Conservation (phyloP, 2,329 filamentous ascomycete genomes). For the Cercospora berteroae region DNA sequence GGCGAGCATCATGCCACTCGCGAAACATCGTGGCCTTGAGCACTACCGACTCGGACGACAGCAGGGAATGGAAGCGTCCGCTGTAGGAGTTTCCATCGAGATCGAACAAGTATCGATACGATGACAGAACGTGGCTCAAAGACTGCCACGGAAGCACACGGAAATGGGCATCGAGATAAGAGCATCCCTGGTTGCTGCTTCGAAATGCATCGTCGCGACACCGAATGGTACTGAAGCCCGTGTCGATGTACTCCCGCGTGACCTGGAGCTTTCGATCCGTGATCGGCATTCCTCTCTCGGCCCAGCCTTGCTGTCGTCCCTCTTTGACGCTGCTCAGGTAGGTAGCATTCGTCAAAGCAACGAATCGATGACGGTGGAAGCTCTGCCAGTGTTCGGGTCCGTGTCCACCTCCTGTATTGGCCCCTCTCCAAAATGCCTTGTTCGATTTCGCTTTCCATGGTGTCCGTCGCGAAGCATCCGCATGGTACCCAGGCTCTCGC, state of each 20-base stretch:
- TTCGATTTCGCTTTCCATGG: background rate
- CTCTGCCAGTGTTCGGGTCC: background rate
- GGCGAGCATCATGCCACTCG: slow-evolving; percentile 71
- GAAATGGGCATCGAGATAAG: background rate
- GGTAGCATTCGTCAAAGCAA: background rate
- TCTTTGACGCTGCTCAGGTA: background rate
- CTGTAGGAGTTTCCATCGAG: slow-evolving; percentile 64
- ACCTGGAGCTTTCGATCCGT: background rate
- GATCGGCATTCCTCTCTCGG: background rate
- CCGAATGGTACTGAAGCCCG: background rate
- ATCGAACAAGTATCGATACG: slow-evolving; percentile 48
- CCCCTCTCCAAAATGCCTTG: background rate
- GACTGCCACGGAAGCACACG: background rate
- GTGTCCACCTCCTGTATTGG: background rate
- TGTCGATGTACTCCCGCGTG: background rate
- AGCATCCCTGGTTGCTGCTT: background rate
- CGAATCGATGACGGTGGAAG: background rate
- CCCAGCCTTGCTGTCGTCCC: background rate
- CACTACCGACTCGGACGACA: slow-evolving; percentile 66
- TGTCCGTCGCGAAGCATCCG: background rate
- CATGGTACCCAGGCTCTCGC: background rate
- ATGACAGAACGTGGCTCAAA: background rate
- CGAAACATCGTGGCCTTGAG: slow-evolving; percentile 75
- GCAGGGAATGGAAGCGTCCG: slow-evolving; percentile 51
- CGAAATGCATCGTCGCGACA: background rate